Conservation (phyloP, 2,329 filamentous ascomycete genomes). For the Hymenoscyphus fraxineus region DNA sequence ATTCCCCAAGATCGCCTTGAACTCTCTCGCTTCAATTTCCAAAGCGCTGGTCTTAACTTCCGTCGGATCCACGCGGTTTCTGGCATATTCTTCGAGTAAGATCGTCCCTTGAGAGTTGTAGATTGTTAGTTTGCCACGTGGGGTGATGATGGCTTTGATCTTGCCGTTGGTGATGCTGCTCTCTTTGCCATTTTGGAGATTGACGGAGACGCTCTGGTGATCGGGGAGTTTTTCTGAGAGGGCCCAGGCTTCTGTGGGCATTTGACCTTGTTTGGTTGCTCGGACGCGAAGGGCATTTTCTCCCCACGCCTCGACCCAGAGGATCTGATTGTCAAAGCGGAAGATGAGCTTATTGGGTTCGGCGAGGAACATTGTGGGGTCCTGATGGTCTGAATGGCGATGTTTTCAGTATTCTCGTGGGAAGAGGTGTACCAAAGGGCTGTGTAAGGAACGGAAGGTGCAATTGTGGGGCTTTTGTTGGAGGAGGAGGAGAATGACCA, state of each 20-base stretch:
- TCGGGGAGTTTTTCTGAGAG: slow-evolving; percentile 21
- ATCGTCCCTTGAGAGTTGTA: slow-evolving; percentile 40
- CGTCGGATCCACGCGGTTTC: slow-evolving; percentile 43
- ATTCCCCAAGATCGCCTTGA: slow-evolving; percentile 44
- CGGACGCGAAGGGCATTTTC: slow-evolving; percentile 45
- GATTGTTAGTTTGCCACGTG: slow-evolving; percentile 46
- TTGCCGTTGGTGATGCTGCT: slow-evolving; percentile 42
- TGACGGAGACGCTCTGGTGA: neutral
- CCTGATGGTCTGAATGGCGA: neutral
- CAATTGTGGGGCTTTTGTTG: too few relatives aligned
- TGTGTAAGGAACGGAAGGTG: too few relatives aligned
- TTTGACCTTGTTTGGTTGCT: slow-evolving; percentile 39
- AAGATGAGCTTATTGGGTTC: slow-evolving; percentile 12
- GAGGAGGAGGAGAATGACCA: too few relatives aligned
- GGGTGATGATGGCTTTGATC: slow-evolving; percentile 44
- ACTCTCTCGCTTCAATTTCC: slow-evolving; percentile 48
- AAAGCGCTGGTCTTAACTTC: slow-evolving; percentile 51
- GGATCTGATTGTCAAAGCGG: slow-evolving; percentile 40
- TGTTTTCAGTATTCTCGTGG: neutral
- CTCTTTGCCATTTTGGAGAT: neutral
- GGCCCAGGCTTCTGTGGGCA: slow-evolving; percentile 41
- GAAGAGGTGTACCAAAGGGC: too few relatives aligned
- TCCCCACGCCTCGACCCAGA: slow-evolving; percentile 47
- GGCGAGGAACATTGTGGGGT: neutral
- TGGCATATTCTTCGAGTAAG: slow-evolving; percentile 49